Percentiles rank a stretch among this genome's conserved stretches.
Conservation (phyloP, 2,329 filamentous ascomycete species). For the Neonectria magnoliae region DNA sequence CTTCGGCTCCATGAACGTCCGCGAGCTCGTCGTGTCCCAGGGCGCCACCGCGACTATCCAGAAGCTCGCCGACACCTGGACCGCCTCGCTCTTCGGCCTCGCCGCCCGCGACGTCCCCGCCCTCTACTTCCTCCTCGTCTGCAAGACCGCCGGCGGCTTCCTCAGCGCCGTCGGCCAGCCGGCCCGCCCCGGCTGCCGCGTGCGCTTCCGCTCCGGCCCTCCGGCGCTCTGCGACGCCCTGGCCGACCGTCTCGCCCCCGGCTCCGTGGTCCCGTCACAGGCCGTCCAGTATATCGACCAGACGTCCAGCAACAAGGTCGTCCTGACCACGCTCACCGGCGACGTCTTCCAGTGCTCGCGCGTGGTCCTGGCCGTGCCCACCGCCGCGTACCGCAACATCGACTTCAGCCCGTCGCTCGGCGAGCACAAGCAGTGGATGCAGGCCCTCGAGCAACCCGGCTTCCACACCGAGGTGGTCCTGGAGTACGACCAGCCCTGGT, state of each 20-base stretch:
- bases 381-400: slow-evolving; percentile 22
- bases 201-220: slow-evolving; percentile 13
- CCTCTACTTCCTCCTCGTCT: slow-evolving; percentile 35
- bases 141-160: slow-evolving; percentile 38
- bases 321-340: slow-evolving; percentile 27
- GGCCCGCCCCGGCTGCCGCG: slow-evolving; percentile 4
- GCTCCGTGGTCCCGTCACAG: slow-evolving; percentile 27
- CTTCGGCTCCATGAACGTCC: slow-evolving; percentile 33
- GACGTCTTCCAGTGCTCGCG: slow-evolving; percentile 30
- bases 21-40: slow-evolving; percentile 33
- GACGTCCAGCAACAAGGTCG: slow-evolving; percentile 20
- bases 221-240: slow-evolving; percentile 25
- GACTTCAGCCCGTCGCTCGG: slow-evolving; percentile 28
- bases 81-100: slow-evolving; percentile 38
- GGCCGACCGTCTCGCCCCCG: slow-evolving; percentile 20
- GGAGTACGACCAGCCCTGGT: slow-evolving; percentile 36
- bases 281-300: slow-evolving; percentile 33
- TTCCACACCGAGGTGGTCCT: slow-evolving; percentile 31
- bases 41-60: slow-evolving; percentile 29
- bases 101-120: slow-evolving; percentile 31
- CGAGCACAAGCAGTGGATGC: slow-evolving; percentile 33
- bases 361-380: slow-evolving; percentile 30
- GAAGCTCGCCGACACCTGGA: slow-evolving; percentile 36
- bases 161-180: slow-evolving; percentile 21
- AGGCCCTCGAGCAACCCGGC: slow-evolving; percentile 16